phyloP scores from a whole-genome alignment of 2,329 filamentous ascomycete species.

The Tolypocladium tundrense region DNA sequence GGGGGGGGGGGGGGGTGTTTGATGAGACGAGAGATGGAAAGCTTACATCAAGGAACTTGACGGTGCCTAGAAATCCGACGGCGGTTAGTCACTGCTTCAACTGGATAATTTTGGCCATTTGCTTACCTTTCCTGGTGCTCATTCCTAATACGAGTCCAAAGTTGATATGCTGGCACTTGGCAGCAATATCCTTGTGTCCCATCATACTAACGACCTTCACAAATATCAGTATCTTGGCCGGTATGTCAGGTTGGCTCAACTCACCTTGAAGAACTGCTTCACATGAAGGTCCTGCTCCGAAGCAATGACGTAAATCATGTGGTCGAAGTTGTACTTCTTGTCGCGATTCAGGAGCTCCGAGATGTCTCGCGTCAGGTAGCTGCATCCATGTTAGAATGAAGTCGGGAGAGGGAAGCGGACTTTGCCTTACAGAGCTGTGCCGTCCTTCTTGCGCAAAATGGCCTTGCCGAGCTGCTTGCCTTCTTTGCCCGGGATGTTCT shows the following conservation, averaged over 20 bases:
- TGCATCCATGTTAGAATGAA: background rate
- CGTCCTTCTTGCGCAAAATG: conserved; percentile 60
- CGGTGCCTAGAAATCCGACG: background rate
- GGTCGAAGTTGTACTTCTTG: conserved; percentile 57
- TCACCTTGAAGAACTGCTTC: conserved; percentile 56
- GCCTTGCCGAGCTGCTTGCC: conserved; percentile 62
- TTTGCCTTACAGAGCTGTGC: conserved; percentile 51
- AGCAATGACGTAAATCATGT: conserved; percentile 72
- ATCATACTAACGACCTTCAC: conserved; percentile 58
- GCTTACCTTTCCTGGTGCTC: conserved; percentile 59
- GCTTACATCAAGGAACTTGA: conserved; percentile 7
- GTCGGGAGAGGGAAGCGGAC: too few species aligned
- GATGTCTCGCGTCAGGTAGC: conserved; percentile 63
- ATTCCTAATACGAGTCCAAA: conserved; percentile 64
- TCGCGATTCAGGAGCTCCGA: conserved; percentile 59
- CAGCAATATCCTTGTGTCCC: conserved; percentile 55
- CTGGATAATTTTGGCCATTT: background rate
- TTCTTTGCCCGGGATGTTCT: conserved; percentile 54
- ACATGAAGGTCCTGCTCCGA: conserved; percentile 64
- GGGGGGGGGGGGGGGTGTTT: too few species aligned
- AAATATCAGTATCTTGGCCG: background rate
- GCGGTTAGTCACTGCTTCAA: conserved; percentile 33
- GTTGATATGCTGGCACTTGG: conserved; percentile 63
- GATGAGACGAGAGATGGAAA: background rate
- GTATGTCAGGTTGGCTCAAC: background rate